Evolutionary conservation across 345 rosid genomes (phyloP).

Genomic region (Eucalyptus sideroxylon): DNA sequence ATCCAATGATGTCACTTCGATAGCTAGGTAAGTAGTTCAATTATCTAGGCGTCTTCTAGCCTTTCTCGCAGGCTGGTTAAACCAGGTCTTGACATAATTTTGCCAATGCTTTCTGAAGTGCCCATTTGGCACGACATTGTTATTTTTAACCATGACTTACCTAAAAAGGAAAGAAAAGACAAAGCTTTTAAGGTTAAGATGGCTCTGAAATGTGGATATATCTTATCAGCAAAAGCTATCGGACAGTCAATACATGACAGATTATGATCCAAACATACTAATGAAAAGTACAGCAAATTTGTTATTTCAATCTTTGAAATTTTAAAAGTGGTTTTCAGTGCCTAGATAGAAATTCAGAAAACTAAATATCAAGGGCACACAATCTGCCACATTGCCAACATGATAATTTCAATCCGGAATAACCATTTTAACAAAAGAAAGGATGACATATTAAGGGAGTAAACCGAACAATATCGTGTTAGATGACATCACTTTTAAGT

Average conservation of each 20-base stretch:
- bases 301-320: background rate
- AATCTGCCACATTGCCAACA: background rate
- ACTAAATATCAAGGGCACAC: background rate
- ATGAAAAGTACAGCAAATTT: background rate
- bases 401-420: background rate
- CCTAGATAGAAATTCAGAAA: background rate
- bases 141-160: constrained; percentile 60
- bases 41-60: constrained; percentile 45
- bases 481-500: background rate
- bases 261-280: background rate
- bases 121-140: constrained; percentile 61
- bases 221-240: background rate
- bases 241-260: background rate
- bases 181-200: background rate
- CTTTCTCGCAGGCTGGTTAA: constrained; percentile 77
- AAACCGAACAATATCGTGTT: background rate
- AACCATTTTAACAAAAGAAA: background rate
- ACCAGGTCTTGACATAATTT: constrained; percentile 80
- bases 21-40: background rate
- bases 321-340: background rate
- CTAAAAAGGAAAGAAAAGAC: background rate
- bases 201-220: background rate
- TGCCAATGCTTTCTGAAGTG: constrained; percentile 92
- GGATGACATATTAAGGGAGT: background rate
- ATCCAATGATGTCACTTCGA: background rate